Conservation (phyloP, 78 protist species). For the Cavenderia fasciculata region DNA sequence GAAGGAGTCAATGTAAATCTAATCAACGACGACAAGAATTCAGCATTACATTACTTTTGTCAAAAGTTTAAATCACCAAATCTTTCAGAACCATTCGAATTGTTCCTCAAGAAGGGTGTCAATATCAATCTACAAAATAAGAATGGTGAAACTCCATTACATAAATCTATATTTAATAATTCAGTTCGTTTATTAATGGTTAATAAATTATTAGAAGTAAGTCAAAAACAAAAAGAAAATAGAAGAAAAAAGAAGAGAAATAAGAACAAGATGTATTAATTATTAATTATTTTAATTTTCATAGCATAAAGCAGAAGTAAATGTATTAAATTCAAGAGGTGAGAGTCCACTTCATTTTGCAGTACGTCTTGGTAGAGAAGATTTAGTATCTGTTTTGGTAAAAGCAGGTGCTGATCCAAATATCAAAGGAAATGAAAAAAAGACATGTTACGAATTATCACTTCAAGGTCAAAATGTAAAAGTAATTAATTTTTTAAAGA, state of each 20-base stretch:
- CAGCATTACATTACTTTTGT: conserved; percentile 86
- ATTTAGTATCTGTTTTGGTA: conserved; percentile 70
- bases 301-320: conserved; percentile 80
- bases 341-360: conserved; percentile 86
- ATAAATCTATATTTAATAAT: conserved; percentile 81
- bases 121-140: conserved; percentile 70
- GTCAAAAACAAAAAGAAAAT: neutral
- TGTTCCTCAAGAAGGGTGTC: conserved; percentile 69
- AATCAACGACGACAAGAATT: conserved; percentile 69
- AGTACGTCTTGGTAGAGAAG: conserved; percentile 76
- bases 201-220: conserved; percentile 33
- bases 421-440: conserved; percentile 37
- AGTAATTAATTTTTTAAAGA: conserved; percentile 49
- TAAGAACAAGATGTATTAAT: neutral
- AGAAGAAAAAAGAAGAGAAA: neutral
- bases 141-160: conserved; percentile 86
- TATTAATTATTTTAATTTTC: neutral
- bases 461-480: conserved; percentile 28
- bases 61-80: conserved; percentile 71
- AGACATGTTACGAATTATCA: conserved; percentile 75
- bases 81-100: conserved; percentile 67
- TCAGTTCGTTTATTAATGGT: conserved; percentile 74
- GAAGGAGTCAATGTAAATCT: conserved; percentile 73
- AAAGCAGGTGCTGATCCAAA: conserved; percentile 83
- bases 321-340: conserved; percentile 49